Evolutionary conservation across 2,329 filamentous ascomycete species (phyloP), one percentile per base, ranked within the genome.

Genomic region (Alternaria hordeiaustralica): DNA sequence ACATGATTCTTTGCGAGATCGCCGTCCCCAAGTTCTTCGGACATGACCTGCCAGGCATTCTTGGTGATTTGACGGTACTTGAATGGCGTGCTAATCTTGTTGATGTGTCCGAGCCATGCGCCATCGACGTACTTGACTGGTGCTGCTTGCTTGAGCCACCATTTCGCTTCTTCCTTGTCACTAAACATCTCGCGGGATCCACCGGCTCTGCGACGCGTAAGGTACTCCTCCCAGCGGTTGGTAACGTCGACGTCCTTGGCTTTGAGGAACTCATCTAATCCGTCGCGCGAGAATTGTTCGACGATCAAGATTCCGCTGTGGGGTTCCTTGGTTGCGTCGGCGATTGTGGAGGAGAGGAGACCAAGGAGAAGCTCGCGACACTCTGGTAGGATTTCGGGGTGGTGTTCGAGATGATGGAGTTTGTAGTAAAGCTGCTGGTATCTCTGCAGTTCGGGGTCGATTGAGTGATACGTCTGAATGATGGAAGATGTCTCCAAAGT

Each of bases 21-120:
- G 0, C 84, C 85, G 65, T 86, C 82, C 1, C 84, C 85, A 6
- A 86, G 74, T 64, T 87, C 85, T 64, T 86, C 84, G 0, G 82
- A 83, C 55, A 86, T 74, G 7, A 85, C 78, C 64, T 78, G 84
- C 84, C 84, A 86, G 5, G 81, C 80, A 30, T 80, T 74, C 60
- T 83, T 83, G 36, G 79, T 82, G 13, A 81, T 73, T 10, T 65
- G 68, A 4, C 78, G 78, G 20, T 82, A 71, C 9, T 68, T 65
- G 64, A 84, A 83, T 4, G 82, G 82, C 0, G 81, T 84, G 15
- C 73, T 82, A 45, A 82, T 75, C 49, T 82, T 81, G 67, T 85
- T 78, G 25, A 85, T 75, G 59, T 82, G 80, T 12, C 81, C 81
- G 5, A 86, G 71, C 84, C 84, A 86, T 11, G 83, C 81, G 3